Evolutionary conservation across 306 rosid genomes (phyloP).

Genomic region (Acacia melanoxylon): DNA sequence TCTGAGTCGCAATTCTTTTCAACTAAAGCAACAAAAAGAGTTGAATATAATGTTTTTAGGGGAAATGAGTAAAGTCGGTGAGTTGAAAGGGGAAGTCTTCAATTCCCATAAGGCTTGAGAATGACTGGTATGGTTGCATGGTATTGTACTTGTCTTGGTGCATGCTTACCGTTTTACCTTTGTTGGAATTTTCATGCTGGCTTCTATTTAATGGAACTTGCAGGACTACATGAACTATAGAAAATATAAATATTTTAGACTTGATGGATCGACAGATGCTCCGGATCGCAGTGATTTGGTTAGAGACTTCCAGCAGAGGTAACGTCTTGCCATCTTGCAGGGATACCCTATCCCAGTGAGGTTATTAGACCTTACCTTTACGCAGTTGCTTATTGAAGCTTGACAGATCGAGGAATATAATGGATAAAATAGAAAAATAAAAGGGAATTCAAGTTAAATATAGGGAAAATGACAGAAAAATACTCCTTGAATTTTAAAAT

Average conservation of each 20-base stretch:
- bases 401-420: not conserved
- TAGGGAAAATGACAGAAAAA: no score
- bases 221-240: constrained; percentile 99
- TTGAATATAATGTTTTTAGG: not conserved
- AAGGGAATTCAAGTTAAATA: not conserved
- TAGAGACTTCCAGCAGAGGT: constrained; percentile 93
- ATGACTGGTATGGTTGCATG: constrained; percentile 3
- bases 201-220: constrained; percentile 27
- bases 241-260: constrained; percentile 88
- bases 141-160: constrained; percentile 8
- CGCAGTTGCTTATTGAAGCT: not conserved
- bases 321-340: constrained; percentile 27
- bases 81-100: constrained; percentile 14
- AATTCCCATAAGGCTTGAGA: constrained; percentile 23
- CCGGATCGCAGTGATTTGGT: constrained; percentile 99
- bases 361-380: constrained; percentile 21
- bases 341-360: constrained; percentile 10
- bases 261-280: constrained; percentile 92
- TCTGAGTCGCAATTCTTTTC: not conserved
- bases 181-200: constrained; percentile 18
- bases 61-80: constrained; percentile 2
- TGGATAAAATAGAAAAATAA: not conserved
- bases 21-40: constrained; percentile 3
- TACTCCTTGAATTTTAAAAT: no score
- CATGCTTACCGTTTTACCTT: not conserved